Conservation (phyloP, 768 basidiomycete species). For the Lactarius tabidus region DNA sequence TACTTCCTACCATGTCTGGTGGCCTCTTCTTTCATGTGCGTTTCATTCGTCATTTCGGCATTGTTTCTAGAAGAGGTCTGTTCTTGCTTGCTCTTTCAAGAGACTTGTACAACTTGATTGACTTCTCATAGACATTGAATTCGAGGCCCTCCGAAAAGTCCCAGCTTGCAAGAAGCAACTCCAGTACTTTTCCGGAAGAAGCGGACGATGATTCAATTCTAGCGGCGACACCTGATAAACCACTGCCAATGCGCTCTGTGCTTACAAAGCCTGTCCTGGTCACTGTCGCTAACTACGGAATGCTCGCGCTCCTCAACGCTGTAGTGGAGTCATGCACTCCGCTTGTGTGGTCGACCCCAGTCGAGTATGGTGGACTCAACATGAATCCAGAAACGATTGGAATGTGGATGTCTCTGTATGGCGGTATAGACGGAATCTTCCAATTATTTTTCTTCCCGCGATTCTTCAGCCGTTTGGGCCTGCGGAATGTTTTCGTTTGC, state of each 20-base stretch:
- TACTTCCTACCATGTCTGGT: background rate
- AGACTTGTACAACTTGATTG: too few relatives aligned
- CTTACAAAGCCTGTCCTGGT: slow-evolving; percentile 34
- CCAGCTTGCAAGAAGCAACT: background rate
- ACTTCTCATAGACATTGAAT: background rate
- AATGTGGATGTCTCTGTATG: slow-evolving; percentile 34
- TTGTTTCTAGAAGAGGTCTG: background rate
- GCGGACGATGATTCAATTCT: background rate
- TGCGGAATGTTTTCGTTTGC: slow-evolving; percentile 32
- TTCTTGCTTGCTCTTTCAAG: background rate
- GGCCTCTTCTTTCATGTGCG: background rate
- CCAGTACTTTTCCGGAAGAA: background rate
- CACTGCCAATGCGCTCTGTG: slow-evolving; percentile 33
- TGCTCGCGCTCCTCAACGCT: slow-evolving; percentile 42
- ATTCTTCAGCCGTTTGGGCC: slow-evolving; percentile 35
- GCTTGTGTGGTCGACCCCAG: slow-evolving; percentile 39
- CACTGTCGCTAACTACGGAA: slow-evolving; percentile 40
- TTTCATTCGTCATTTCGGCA: background rate
- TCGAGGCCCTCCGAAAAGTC: background rate
- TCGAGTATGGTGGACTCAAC: slow-evolving; percentile 29
- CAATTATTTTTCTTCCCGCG: slow-evolving; percentile 38
- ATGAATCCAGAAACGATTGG: slow-evolving; percentile 38
- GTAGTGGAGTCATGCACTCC: slow-evolving; percentile 39
- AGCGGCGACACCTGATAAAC: background rate
- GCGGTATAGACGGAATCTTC: slow-evolving; percentile 35